These are phyloP conservation scores for Neofusicoccum laricinum DNA, from an alignment of 2,329 filamentous ascomycete species.

Conservation along the genomic window DNA sequence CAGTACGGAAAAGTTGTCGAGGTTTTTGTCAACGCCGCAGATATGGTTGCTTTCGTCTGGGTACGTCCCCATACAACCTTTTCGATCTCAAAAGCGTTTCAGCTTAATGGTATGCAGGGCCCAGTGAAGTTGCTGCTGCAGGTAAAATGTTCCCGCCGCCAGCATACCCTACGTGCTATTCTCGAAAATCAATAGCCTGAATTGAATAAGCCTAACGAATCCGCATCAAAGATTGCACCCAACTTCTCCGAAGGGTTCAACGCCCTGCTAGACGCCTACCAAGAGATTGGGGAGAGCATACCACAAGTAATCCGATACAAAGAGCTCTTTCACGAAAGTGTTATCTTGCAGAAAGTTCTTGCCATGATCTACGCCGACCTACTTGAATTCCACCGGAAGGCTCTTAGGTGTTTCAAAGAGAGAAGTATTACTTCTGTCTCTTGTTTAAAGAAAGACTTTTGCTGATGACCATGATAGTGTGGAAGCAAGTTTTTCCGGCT, in stretches of 20 bases:
- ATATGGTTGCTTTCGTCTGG: conserved; percentile 27
- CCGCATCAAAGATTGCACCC: conserved; percentile 26
- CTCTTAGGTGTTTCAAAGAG: conserved; percentile 29
- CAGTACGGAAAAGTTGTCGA: conserved; percentile 25
- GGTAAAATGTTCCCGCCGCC: conserved; percentile 17
- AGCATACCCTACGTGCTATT: conserved; percentile 20
- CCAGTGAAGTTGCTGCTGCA: conserved; percentile 38
- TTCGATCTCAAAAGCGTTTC: conserved; percentile 3
- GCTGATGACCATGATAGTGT: conserved; percentile 19
- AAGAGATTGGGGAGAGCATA: conserved; percentile 38
- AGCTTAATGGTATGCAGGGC: conserved; percentile 18
- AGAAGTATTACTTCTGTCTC: conserved; percentile 20
- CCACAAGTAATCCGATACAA: conserved; percentile 36
- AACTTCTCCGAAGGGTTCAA: conserved; percentile 36
- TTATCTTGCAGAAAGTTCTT: conserved; percentile 31
- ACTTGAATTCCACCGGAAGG: conserved; percentile 39
- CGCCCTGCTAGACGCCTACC: conserved; percentile 37
- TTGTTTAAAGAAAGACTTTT: neutral
- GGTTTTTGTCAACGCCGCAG: conserved; percentile 21
- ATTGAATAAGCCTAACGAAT: conserved; percentile 22
- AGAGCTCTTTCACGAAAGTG: conserved; percentile 27
- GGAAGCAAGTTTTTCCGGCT: conserved; percentile 26
- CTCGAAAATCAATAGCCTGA: no score
- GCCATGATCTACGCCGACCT: conserved; percentile 37
- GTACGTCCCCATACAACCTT: conserved; percentile 17